Evolutionary conservation across 176 grass and related monocot genomes (phyloP), one percentile per base, ranked within the genome.

Genomic region (Carex pumila): DNA sequence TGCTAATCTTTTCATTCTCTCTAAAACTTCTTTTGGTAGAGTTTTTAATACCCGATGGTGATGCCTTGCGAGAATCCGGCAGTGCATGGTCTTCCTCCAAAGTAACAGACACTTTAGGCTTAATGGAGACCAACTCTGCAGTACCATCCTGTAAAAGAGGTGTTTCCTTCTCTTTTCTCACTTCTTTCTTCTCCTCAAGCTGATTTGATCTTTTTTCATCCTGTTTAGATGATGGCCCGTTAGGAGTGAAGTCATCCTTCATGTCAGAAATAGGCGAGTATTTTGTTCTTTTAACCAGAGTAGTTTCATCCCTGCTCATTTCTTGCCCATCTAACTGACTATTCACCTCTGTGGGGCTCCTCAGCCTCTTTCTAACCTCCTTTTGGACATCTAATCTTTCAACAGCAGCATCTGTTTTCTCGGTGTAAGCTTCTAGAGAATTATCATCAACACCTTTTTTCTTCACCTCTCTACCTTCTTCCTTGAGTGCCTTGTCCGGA

Each of bases 141-240:
- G 81, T n/a, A 72, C 41, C 30, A 59, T 88, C 85, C 89, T 92
- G 90, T 83, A 90, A 90, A 84, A 92, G 73, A 69, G 89, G 93
- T 64, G 91, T 92, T 56, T 80, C 82, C 31, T 89, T 87, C 77
- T 91, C 93, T 92, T 93, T 90, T 66, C 85, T 79, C 1, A 53
- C 52, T 70, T 65, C 80, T 1, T 93, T 87, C 5, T 92, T 91
- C 70, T 95, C 91, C 70, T 93, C 88, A 89, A 90, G 49, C 11
- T 79, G 77, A 78, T 90, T 90, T 4, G 89, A 85, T 88, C 85
- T 95, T 36, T 83, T 83, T 31, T 67, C 80, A 65, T 36, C 62
- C 10, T 49, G 80, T 83, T 68, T 83, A 12, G 3, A 86, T 54
- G 34, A 29, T 77, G 69, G 77, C 79, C 89, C 82, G 73, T 89